phyloP scores from a whole-genome alignment of 1,139 yeast species.

The Blastobotrys buckinghamii region DNA sequence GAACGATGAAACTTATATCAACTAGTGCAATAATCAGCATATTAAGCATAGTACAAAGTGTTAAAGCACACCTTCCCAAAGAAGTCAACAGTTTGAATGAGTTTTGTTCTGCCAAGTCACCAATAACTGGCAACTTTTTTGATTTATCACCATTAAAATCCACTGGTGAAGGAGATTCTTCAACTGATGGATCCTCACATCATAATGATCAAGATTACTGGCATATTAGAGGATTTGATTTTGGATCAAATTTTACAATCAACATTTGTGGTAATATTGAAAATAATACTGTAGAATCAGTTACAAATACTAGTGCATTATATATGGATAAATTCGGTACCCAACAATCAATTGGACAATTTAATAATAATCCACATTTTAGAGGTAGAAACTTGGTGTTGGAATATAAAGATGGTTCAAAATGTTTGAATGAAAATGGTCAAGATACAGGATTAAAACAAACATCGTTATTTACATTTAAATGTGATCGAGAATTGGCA shows the following conservation, averaged over 20 bases:
- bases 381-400: conserved; percentile 67
- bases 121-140: conserved; percentile 29
- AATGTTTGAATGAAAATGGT: conserved; percentile 44
- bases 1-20: no score
- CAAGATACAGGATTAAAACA: conserved; percentile 45
- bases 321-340: conserved; percentile 46
- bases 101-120: conserved; percentile 26
- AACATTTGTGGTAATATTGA: conserved; percentile 59
- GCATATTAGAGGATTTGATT: conserved; percentile 66
- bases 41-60: no score
- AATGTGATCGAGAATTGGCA: conserved; percentile 69
- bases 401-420: conserved; percentile 67
- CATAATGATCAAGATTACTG: conserved; percentile 35
- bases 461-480: conserved; percentile 65
- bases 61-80: background rate
- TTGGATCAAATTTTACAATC: conserved; percentile 67
- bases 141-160: conserved; percentile 26
- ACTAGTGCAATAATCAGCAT: no score
- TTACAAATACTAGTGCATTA: conserved; percentile 53
- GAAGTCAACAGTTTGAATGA: background rate
- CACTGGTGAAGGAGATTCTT: conserved; percentile 1
- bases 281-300: conserved; percentile 23
- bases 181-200: background rate
- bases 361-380: conserved; percentile 46
- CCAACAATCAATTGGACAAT: background rate